Evolutionary conservation across 164 flowering plant genomes (phyloP).

Genomic region (Taxillus chinensis): DNA sequence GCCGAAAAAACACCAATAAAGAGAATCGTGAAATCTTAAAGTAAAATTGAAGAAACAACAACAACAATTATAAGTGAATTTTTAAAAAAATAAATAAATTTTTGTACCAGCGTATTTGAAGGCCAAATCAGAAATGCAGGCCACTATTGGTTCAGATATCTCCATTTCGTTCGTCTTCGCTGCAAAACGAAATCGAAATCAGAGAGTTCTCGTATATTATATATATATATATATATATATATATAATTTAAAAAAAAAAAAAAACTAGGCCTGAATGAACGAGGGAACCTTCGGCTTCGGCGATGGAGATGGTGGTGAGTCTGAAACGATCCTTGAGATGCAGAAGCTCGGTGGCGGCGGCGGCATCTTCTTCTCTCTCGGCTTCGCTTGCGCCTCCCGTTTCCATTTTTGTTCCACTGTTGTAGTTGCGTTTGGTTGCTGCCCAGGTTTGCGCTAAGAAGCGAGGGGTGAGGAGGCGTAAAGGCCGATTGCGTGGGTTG

Average conservation of each 20-base stretch:
- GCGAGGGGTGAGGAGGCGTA: too few species aligned
- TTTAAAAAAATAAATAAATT: too few species aligned
- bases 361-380: slow-evolving; percentile 42
- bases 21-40: too few species aligned
- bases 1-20: too few species aligned
- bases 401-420: slow-evolving; percentile 5
- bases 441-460: too few species aligned
- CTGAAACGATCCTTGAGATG: slow-evolving; percentile 61
- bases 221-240: background rate
- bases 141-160: slow-evolving; percentile 50
- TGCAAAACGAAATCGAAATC: slow-evolving; percentile 13
- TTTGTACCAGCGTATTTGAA: slow-evolving; percentile 60
- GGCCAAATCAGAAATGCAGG: slow-evolving; percentile 69
- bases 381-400: slow-evolving; percentile 10
- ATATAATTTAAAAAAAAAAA: background rate
- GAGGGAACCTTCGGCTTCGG: slow-evolving; percentile 56
- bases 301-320: slow-evolving; percentile 57
- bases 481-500: too few species aligned
- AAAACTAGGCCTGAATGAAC: background rate
- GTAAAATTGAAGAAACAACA: background rate
- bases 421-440: too few species aligned
- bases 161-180: slow-evolving; percentile 59
- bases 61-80: background rate
- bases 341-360: slow-evolving; percentile 20
- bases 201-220: background rate